Evolutionary conservation across 2,329 filamentous ascomycete genomes (phyloP), one percentile per base, ranked within the genome.

Genomic region (Colletotrichum sp.): DNA sequence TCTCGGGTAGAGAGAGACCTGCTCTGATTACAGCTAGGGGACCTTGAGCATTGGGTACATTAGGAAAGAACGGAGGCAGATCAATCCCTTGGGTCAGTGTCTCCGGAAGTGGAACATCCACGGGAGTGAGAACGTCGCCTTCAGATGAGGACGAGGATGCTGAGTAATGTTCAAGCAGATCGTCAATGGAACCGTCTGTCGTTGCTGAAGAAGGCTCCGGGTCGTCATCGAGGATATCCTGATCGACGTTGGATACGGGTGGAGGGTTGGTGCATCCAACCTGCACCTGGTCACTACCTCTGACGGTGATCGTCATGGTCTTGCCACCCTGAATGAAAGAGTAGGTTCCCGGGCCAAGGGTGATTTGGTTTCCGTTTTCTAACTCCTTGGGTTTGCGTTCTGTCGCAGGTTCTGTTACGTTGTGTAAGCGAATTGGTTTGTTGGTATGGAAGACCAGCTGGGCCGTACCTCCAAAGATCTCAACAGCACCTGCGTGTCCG

Each of bases 21-120:
- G 39, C 18, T 32, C 68, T 55, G 72, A 80, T 78, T 26, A 79
- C 32, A 43, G 21, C 32, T 12, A 77, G 70, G 14, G 48, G 32
- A 2, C 6, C 14, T 21, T 55, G 21, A 18, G 70, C 65, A 28
- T 59, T 67, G 7, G 67, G 24, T 26, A 67, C 21, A 36, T 65
- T 7, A 5, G 66, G 70, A 13, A 26, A 71, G 57, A 67, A 77
- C 14, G 74, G 71, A 24, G 72, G 74, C 13, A 61, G 14, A 43
- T 52, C 59, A 28, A 60, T 28, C 16, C 67, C 55, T 12, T 24
- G 66, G n/a, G 12, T 52, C 13, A 65, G 12, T 21, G 12, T 26
- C 9, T 26, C 7, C n/a, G 43, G 70, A 18, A 9, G 63, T 8
- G 52, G 55, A 7, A 6, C 18, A 13, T 48, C 16, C 10, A 26